Evolutionary conservation across 2,329 filamentous ascomycete genomes (phyloP).

Genomic region (Cadophora luteo-olivacea): DNA sequence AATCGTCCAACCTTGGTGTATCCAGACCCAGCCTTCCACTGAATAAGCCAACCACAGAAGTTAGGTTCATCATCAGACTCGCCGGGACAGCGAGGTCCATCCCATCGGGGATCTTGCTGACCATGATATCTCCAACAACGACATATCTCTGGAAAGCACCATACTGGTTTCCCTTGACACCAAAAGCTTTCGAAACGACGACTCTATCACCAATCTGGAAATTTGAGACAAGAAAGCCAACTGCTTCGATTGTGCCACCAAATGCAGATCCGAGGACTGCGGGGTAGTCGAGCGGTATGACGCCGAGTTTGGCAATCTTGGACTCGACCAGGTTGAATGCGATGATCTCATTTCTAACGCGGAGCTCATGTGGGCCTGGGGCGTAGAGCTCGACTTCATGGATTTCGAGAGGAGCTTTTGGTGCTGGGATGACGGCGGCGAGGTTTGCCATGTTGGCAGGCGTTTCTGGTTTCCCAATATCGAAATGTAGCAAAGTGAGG

Average conservation of each 20-base stretch:
- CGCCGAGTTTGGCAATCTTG: not conserved
- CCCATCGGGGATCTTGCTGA: not conserved
- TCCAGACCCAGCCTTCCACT: not conserved
- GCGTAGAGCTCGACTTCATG: not conserved
- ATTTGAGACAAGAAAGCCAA: not conserved
- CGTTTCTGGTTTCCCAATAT: not conserved
- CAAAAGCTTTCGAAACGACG: not conserved
- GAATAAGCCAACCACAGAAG: not conserved
- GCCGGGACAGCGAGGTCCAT: not conserved
- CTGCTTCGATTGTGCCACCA: not conserved
- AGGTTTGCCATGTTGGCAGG: not conserved
- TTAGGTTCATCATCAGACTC: constrained; percentile 1
- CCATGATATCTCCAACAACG: not conserved
- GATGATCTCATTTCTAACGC: not conserved
- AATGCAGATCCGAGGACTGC: not conserved
- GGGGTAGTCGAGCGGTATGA: constrained; percentile 1
- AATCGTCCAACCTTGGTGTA: not conserved
- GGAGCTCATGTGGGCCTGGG: not conserved
- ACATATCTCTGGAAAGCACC: constrained; percentile 1
- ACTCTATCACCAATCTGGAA: not conserved
- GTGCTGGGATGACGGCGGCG: not conserved
- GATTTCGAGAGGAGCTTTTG: not conserved
- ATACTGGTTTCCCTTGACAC: not conserved
- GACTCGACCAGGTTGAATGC: not conserved
- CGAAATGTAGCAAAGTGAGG: not conserved